Base-by-base conservation (phyloP, 1,284 basidiomycete genomes). In the Trichosporon asahii region DNA sequence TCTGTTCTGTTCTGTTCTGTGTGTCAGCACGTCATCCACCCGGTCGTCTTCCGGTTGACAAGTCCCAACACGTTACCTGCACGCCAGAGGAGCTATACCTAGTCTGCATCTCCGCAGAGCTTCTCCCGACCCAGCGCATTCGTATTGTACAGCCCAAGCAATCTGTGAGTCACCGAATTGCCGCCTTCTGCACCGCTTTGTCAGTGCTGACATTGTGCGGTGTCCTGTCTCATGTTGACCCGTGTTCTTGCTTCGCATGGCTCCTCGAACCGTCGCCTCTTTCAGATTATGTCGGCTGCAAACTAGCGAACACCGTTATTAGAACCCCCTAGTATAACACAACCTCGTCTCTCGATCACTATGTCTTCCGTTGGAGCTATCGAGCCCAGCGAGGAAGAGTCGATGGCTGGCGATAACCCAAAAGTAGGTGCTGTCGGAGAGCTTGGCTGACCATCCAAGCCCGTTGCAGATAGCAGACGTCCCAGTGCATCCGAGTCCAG, bases 401-500 rank as follows among this genome's bases (percentile, higher is more conserved):
- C 55, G 18, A 53, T 67, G 46, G 66, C 65, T 15, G 46, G 65
- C 46, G 65, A 66, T 53, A 66, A 49, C 65, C 37, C 64, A 65
- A 65, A 21, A 44, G 44, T 55, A n/a, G 29, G 57, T 61, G 29
- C 25, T 27, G 14, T 7, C n/a, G n/a, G n/a, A 15, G 5, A 18
- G 5, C 15, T 33, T 18, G 21, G 11, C 57, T 31, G 18, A 53
- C 12, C 21, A 53, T 23, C 37, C 6, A 27, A 65, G 64, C 18
- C 64, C 15, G 27, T 49, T 65, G 64, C 64, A 65, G 64, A 65
- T 65, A 44, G 40, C 40, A 49, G 25, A 31, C 31, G 29, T 61
- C 57, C 29, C 57, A 31, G 57, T 31, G 29, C 29, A 29, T 29
- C 57, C 15, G 57, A 33, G 9, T 31, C 57, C 33, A 5, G 27